Evolutionary conservation across 805 yeast species (phyloP).

Genomic region (Millerozyma acaciae): DNA sequence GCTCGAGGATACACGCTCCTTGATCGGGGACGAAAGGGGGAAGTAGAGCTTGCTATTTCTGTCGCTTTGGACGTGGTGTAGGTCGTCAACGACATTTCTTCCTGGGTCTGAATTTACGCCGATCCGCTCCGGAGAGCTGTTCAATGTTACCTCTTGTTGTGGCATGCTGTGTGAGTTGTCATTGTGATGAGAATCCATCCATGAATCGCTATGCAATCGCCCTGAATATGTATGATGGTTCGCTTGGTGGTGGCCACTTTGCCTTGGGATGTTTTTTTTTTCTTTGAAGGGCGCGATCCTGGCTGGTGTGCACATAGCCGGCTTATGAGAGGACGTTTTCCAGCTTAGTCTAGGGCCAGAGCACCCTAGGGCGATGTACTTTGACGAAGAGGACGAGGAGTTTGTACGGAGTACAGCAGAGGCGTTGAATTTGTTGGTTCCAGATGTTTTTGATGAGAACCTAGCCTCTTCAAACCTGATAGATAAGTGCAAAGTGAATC

Average conservation of each 20-base stretch:
- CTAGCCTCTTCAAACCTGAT: constrained; percentile 1
- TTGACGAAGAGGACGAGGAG: constrained; percentile 14
- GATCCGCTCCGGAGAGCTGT: too few relatives aligned
- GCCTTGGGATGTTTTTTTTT: too few relatives aligned
- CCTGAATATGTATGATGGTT: too few relatives aligned
- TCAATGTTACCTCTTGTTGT: too few relatives aligned
- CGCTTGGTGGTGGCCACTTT: background rate
- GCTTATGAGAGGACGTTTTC: too few relatives aligned
- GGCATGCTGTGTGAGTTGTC: too few relatives aligned
- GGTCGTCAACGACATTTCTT: constrained; percentile 12
- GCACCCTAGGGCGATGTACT: constrained; percentile 4
- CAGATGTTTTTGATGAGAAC: constrained; percentile 7
- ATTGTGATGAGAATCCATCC: too few relatives aligned
- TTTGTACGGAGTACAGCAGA: constrained; percentile 14
- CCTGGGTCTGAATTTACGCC: too few relatives aligned
- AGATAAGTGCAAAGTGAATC: background rate
- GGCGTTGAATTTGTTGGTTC: constrained; percentile 6
- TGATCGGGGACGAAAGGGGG: constrained; percentile 15
- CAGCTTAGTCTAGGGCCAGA: constrained; percentile 5
- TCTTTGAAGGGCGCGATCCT: too few relatives aligned
- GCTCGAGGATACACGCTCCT: too few relatives aligned
- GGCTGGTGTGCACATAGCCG: too few relatives aligned
- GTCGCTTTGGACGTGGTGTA: constrained; percentile 16
- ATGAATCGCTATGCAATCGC: too few relatives aligned
- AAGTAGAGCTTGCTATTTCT: constrained; percentile 12